Conservation (phyloP, 225 moss, liverwort and hornwort genomes). For the Asterella californica region DNA sequence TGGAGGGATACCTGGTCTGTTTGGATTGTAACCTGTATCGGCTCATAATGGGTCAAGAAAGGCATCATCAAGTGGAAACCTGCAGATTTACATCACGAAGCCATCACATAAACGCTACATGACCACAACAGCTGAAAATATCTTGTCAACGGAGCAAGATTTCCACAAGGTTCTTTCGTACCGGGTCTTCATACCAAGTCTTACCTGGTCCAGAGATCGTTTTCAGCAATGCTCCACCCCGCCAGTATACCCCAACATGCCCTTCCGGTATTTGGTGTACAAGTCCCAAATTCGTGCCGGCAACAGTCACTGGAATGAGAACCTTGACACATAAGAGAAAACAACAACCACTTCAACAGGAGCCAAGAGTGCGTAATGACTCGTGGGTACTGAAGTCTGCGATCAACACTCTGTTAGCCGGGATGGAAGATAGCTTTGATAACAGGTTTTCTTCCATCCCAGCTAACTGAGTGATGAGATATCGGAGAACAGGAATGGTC, state of each 20-base stretch:
- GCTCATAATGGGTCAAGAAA: constrained; percentile 83
- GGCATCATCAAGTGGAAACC: constrained; percentile 98
- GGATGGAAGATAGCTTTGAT: no score
- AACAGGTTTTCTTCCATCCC: not conserved
- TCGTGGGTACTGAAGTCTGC: no score
- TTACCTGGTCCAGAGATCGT: constrained; percentile 76
- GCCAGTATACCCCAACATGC: constrained; percentile 97
- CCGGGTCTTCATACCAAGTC: not conserved
- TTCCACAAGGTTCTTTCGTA: not conserved
- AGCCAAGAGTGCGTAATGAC: not conserved
- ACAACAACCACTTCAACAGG: not conserved
- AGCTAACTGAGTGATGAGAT: not conserved
- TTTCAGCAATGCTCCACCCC: constrained; percentile 91
- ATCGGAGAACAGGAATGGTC: no score
- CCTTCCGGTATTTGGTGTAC: constrained; percentile 97
- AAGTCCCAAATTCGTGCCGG: constrained; percentile 66
- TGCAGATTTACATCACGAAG: constrained; percentile 21
- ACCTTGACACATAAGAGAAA: constrained; percentile 40
- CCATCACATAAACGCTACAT: not conserved
- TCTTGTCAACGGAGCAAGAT: not conserved
- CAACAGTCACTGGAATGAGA: constrained; percentile 57
- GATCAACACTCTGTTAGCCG: not conserved
- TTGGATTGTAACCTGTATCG: constrained; percentile 98
- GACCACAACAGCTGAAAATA: not conserved
- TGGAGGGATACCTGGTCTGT: constrained; percentile 75